A percentile compares a stretch with the other conserved stretches of the same genome.
Conservation (phyloP, 257 asterid genomes). For the Penstemon barbatus region DNA sequence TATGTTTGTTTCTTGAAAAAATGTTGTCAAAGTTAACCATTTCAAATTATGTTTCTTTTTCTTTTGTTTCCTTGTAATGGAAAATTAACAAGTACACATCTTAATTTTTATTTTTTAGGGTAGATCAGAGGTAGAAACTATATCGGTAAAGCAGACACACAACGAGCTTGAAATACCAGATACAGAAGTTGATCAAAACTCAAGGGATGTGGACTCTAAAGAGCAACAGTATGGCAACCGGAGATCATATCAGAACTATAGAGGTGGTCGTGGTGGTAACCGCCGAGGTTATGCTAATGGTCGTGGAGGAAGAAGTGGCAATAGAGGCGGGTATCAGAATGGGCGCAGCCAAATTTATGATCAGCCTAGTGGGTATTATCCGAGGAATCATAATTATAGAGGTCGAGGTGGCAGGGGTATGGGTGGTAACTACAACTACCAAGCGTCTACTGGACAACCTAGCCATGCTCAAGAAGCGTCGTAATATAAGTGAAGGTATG, state of each 20-base stretch:
- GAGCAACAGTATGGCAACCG: slow-evolving; percentile 44
- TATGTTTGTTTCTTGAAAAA: neutral
- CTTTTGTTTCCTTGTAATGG: neutral
- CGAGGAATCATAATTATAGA: slow-evolving; percentile 41
- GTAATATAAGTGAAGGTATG: neutral
- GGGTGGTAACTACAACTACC: slow-evolving; percentile 36
- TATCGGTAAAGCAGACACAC: slow-evolving; percentile 35
- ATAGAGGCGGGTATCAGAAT: slow-evolving; percentile 50
- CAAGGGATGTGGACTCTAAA: slow-evolving; percentile 32
- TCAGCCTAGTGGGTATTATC: slow-evolving; percentile 44
- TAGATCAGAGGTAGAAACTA: slow-evolving; percentile 30
- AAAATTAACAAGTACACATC: neutral
- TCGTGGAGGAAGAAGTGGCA: slow-evolving; percentile 48
- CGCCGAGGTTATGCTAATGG: slow-evolving; percentile 55
- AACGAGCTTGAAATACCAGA: slow-evolving; percentile 29
- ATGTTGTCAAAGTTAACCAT: neutral
- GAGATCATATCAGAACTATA: slow-evolving; percentile 36
- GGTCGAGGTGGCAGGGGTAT: slow-evolving; percentile 54
- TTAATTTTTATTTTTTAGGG: slow-evolving; percentile 31
- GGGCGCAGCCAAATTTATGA: slow-evolving; percentile 48
- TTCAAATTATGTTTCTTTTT: neutral
- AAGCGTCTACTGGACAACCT: slow-evolving; percentile 30
- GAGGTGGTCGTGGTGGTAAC: slow-evolving; percentile 44
- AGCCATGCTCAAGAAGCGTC: slow-evolving; percentile 34
- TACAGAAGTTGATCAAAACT: slow-evolving; percentile 32